Percentiles rank a stretch among this genome's conserved stretches.
Evolutionary conservation across 2,329 filamentous ascomycete genomes (phyloP).

Genomic region (Aureobasidium sp.): DNA sequence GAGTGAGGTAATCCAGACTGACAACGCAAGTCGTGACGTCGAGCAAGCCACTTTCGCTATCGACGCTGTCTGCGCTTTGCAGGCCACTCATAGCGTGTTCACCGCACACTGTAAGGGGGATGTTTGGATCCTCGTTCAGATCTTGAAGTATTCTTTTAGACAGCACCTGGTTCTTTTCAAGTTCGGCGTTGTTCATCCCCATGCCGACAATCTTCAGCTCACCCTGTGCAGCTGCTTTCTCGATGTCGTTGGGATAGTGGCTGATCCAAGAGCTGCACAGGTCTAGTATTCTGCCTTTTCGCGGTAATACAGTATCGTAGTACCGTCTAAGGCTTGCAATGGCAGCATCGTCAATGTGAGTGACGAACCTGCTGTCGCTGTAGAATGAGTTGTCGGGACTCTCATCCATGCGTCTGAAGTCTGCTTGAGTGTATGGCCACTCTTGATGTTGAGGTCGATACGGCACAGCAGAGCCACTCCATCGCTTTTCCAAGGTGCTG

Average conservation of each 20-base stretch:
- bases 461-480: slow-evolving; percentile 18
- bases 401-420: slow-evolving; percentile 36
- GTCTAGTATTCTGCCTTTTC: slow-evolving; percentile 40
- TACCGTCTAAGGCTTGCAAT: slow-evolving; percentile 40
- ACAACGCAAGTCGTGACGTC: slow-evolving; percentile 47
- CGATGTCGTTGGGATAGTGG: slow-evolving; percentile 36
- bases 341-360: slow-evolving; percentile 48
- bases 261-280: slow-evolving; percentile 47
- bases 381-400: slow-evolving; percentile 35
- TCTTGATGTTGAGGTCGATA: slow-evolving; percentile 28
- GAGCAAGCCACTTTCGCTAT: slow-evolving; percentile 23
- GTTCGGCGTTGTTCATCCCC: slow-evolving; percentile 43
- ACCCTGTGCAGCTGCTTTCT: slow-evolving; percentile 27
- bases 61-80: not conserved
- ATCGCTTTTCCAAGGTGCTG: not conserved
- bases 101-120: slow-evolving; percentile 21
- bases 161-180: slow-evolving; percentile 25
- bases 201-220: slow-evolving; percentile 40
- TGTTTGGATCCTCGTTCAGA: slow-evolving; percentile 37
- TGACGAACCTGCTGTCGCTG: slow-evolving; percentile 42
- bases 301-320: slow-evolving; percentile 39
- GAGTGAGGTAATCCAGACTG: slow-evolving; percentile 45
- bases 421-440: slow-evolving; percentile 32
- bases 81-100: slow-evolving; percentile 10
- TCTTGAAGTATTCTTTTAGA: slow-evolving; percentile 34